Evolutionary conservation across 495 filamentous ascomycete species (phyloP).

Genomic region (Tuber melanosporum): DNA sequence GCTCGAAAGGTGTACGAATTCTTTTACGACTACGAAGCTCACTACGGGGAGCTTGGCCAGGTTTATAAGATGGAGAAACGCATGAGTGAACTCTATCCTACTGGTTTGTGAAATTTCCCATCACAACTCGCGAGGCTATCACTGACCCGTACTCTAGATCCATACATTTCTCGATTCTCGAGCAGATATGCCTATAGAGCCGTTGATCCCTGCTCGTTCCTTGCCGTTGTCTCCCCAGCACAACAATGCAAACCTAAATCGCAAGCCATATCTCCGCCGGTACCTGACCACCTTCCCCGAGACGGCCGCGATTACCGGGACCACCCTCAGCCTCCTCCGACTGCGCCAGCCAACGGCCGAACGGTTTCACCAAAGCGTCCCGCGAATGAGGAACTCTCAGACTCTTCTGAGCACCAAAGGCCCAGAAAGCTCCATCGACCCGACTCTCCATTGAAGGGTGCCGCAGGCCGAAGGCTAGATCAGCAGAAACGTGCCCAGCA

Average conservation of each 20-base stretch:
- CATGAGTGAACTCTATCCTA: conserved; percentile 85
- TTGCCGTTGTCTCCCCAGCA: conserved; percentile 72
- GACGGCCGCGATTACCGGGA: conserved; percentile 20
- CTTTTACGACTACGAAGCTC: conserved; percentile 91
- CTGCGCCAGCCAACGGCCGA: conserved; percentile 21
- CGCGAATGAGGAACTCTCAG: conserved; percentile 33
- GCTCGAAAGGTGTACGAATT: conserved; percentile 77
- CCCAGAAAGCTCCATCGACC: conserved; percentile 76
- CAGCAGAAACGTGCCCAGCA: conserved; percentile 60
- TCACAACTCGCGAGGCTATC: conserved; percentile 8
- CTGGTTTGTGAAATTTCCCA: conserved; percentile 42
- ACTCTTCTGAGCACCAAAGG: conserved; percentile 46
- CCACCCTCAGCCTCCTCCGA: conserved; percentile 18
- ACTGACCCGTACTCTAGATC: conserved; percentile 49
- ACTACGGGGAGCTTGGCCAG: conserved; percentile 83
- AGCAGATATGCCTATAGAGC: conserved; percentile 61
- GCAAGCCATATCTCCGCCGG: conserved; percentile 43
- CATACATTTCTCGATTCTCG: conserved; percentile 65
- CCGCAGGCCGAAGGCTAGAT: conserved; percentile 72
- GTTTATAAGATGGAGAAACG: conserved; percentile 83
- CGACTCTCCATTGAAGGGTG: conserved; percentile 80
- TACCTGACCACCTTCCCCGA: conserved; percentile 44
- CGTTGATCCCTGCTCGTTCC: conserved; percentile 71
- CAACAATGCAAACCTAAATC: conserved; percentile 64
- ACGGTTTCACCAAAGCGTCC: conserved; percentile 35